Evolutionary conservation across 140 eudicot species (phyloP).

Genomic region (Erigeron philadelphicus): DNA sequence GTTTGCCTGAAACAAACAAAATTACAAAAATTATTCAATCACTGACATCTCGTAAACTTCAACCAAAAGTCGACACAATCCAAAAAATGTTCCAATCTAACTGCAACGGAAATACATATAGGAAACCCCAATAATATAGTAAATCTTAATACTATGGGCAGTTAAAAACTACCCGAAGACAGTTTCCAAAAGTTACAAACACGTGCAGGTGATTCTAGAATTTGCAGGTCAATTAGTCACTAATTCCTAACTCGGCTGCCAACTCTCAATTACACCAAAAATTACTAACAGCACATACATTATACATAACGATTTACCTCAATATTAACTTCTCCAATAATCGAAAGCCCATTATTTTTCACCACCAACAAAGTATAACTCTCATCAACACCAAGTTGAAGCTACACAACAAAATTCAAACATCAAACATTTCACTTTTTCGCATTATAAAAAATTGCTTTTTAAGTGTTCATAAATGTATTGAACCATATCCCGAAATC

Average conservation of each 20-base stretch:
- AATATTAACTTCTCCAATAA: constrained; percentile 58
- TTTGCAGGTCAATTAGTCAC: too few species aligned
- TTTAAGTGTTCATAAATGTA: too few species aligned
- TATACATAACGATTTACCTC: constrained; percentile 37
- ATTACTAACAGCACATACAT: neutral
- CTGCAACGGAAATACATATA: too few species aligned
- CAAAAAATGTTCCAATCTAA: constrained; percentile 2
- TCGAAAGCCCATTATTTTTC: constrained; percentile 46
- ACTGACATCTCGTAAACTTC: neutral
- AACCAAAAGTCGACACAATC: constrained; percentile 14
- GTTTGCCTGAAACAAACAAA: constrained; percentile 62
- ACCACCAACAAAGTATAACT: constrained; percentile 68
- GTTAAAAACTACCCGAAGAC: too few species aligned
- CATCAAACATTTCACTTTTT: constrained; percentile 16
- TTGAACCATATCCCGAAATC: neutral
- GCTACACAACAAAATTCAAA: constrained; percentile 41
- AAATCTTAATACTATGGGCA: too few species aligned
- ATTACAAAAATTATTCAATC: constrained; percentile 9
- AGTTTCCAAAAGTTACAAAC: too few species aligned
- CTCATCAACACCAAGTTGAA: constrained; percentile 89
- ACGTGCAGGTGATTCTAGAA: too few species aligned
- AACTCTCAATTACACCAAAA: too few species aligned
- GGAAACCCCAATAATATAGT: too few species aligned
- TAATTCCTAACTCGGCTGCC: too few species aligned
- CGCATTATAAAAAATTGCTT: neutral